Conservation (phyloP, 176 grass and related monocot genomes). For the Oryza longistaminata region DNA sequence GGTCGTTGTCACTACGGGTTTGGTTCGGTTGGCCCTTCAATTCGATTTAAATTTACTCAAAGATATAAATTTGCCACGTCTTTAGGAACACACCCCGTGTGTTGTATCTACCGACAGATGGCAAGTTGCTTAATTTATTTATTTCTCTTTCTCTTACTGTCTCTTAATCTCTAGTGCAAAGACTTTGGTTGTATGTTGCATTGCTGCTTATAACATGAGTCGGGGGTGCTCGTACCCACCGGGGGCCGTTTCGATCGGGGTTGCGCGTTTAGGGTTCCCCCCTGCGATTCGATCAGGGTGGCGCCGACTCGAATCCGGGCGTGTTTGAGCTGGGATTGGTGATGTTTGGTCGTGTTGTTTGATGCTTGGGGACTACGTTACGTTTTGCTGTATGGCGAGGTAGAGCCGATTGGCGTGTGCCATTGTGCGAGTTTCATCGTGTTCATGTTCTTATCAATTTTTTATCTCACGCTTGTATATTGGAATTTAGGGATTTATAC, state of each 20-base stretch:
- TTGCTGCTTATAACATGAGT: background rate
- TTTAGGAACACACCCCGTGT: background rate
- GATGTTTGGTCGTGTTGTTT: background rate
- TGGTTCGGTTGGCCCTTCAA: background rate
- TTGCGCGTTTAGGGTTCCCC: background rate
- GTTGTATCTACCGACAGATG: background rate
- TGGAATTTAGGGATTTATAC: background rate
- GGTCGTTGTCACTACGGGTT: background rate
- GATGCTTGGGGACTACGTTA: background rate
- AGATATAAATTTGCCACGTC: background rate
- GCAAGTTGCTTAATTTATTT: background rate
- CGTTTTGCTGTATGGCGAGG: background rate
- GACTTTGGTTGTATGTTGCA: background rate
- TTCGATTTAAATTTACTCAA: background rate
- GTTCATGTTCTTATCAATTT: no score
- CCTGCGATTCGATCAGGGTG: background rate
- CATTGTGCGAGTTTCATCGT: background rate
- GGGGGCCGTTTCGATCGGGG: background rate
- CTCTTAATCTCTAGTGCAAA: no score
- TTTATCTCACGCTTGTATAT: background rate
- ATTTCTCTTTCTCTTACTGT: background rate
- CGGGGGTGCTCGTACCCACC: background rate
- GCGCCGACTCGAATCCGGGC: background rate
- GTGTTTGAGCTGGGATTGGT: background rate
- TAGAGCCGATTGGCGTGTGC: background rate